A percentile compares a stretch with the other conserved stretches of the same genome.
Evolutionary conservation across 177 flowering plant species (phyloP).

Genomic region (Vitis hybrid): DNA sequence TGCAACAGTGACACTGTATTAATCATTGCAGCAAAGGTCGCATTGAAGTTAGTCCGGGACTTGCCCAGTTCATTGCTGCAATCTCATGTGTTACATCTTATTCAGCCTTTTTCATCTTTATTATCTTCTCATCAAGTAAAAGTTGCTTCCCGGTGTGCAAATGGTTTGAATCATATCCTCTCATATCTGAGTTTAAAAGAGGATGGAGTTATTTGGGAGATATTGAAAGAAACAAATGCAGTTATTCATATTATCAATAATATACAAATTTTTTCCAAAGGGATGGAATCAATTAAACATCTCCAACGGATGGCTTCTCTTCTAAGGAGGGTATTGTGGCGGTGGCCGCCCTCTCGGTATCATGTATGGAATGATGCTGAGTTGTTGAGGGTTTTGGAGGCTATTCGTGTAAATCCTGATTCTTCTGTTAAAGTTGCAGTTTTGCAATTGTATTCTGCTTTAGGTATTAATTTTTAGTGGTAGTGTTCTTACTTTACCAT

Average conservation of each 20-base stretch:
- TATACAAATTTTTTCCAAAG: slow-evolving; percentile 29
- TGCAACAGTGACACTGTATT: slow-evolving; percentile 41
- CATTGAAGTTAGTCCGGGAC: slow-evolving; percentile 45
- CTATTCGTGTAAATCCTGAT: slow-evolving; percentile 29
- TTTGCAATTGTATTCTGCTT: slow-evolving; percentile 60
- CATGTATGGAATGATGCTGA: slow-evolving; percentile 61
- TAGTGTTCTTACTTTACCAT: slow-evolving; percentile 16
- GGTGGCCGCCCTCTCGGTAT: slow-evolving; percentile 71
- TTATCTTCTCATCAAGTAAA: slow-evolving; percentile 38
- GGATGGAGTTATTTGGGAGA: slow-evolving; percentile 55
- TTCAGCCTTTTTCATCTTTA: slow-evolving; percentile 52
- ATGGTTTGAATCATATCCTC: slow-evolving; percentile 48
- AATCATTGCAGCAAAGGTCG: slow-evolving; percentile 40
- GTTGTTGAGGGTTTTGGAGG: slow-evolving; percentile 40
- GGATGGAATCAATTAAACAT: slow-evolving; percentile 38
- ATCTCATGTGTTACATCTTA: slow-evolving; percentile 38
- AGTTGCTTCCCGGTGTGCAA: slow-evolving; percentile 47
- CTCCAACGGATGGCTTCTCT: slow-evolving; percentile 58
- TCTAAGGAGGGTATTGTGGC: slow-evolving; percentile 56
- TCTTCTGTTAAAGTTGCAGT: slow-evolving; percentile 40
- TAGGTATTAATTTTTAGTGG: slow-evolving; percentile 55
- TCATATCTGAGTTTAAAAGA: slow-evolving; percentile 37
- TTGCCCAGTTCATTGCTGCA: slow-evolving; percentile 49
- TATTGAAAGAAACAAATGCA: slow-evolving; percentile 38
- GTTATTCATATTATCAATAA: slow-evolving; percentile 33